These are phyloP conservation scores for Ophiocordyceps polyrhachis-furcata DNA, from an alignment of 2,329 filamentous ascomycete species.

Conservation along the genomic window DNA sequence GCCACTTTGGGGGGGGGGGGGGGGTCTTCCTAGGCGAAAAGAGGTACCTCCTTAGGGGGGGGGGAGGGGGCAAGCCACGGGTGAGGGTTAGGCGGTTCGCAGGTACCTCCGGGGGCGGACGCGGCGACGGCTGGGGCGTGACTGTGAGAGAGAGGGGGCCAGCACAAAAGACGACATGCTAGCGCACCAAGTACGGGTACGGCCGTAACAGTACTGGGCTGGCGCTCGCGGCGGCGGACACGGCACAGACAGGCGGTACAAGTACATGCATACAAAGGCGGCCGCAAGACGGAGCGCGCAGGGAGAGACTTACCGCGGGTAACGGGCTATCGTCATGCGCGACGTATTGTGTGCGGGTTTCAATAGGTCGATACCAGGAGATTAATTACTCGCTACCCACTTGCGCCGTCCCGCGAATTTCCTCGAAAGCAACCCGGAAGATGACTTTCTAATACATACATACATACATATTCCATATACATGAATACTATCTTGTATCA, in stretches of 20 bases:
- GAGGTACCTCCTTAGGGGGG: background rate
- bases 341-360: background rate
- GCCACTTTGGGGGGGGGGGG: background rate
- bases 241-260: background rate
- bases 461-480: too few relatives aligned
- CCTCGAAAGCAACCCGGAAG: background rate
- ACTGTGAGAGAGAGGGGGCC: background rate
- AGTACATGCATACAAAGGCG: background rate
- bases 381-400: background rate
- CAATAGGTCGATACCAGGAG: background rate
- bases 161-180: background rate
- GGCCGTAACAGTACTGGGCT: background rate
- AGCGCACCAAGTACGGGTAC: background rate
- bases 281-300: background rate
- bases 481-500: too few relatives aligned
- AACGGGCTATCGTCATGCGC: background rate
- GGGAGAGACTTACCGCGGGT: background rate
- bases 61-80: background rate
- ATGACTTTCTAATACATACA: too few relatives aligned
- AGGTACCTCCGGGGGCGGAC: background rate
- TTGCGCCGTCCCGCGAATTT: background rate
- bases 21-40: background rate
- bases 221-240: background rate
- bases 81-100: background rate
- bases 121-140: background rate